A percentile compares a stretch with the other conserved stretches of the same genome.
Conservation (phyloP, 2,329 filamentous ascomycete species). For the Pseudogymnoascus sp. region DNA sequence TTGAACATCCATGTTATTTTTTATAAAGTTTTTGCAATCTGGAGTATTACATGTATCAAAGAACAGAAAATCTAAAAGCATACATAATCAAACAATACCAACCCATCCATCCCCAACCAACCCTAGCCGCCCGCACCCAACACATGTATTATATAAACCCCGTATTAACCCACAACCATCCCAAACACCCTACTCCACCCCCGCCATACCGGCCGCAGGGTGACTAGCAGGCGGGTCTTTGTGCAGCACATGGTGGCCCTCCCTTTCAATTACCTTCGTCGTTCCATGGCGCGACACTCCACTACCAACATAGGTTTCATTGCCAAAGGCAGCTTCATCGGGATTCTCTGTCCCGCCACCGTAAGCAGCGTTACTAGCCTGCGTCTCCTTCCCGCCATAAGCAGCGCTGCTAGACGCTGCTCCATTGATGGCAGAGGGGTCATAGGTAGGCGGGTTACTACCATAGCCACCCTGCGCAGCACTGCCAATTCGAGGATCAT, state of each 20-base stretch:
- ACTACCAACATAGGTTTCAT: background rate
- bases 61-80: background rate
- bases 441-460: background rate
- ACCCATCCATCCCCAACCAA: background rate
- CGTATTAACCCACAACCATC: background rate
- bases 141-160: background rate
- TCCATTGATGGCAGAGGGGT: background rate
- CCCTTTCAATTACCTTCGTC: slow-evolving; percentile 9
- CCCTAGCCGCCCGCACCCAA: background rate
- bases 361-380: background rate
- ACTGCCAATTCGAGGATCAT: background rate
- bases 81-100: background rate
- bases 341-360: slow-evolving; percentile 13
- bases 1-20: slow-evolving; percentile 6
- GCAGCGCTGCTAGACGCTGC: background rate
- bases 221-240: slow-evolving; percentile 23
- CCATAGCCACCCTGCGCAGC: slow-evolving; percentile 17
- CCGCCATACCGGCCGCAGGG: slow-evolving; percentile 15
- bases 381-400: background rate
- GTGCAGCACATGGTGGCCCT: slow-evolving; percentile 20
- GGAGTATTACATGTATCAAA: background rate
- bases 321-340: slow-evolving; percentile 10
- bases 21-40: background rate
- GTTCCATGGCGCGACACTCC: background rate
- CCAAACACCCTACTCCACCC: background rate